Evolutionary conservation across 2,329 filamentous ascomycete genomes (phyloP), one percentile per base, ranked within the genome.

Genomic region (Coleophoma eucalyptorum): DNA sequence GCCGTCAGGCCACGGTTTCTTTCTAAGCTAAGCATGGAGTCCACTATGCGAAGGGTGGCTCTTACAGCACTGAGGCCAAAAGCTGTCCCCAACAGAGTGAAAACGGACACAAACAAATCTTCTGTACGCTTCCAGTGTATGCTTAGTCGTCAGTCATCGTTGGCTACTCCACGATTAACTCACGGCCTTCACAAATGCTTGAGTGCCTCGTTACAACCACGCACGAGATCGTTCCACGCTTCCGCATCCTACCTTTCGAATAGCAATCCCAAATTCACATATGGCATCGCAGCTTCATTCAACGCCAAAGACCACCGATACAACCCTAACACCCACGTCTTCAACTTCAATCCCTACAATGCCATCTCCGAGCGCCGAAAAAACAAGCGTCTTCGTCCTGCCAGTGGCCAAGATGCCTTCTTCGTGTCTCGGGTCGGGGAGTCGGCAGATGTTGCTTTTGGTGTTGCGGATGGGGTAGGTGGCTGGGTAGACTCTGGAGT

Each of bases 401-500:
- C 83, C 52, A 94, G 89, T 46, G 94, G 94, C 15, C 92, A 99
- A 70, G 94, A 99, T 77, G 90, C 94, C 51, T 97, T 97, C 74
- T 99, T 99, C 70, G 87, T 94, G 61, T 82, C 87, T 64, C 83
- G 85, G 20, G 75, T 97, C n/a, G 89, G 88, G 47, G 81, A 84
- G 56, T 80, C 79, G 1, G 78, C 83, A 35, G 78, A 84, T 38
- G 80, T 96, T 11, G 90, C 92, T 1, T 86, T 99, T 59, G 94
- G 90, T 16, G 82, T 99, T 20, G 91, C 92, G 48, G 94, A 99
- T 67, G 94, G 94, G 11, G 94, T 99, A 0, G 94, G 94, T 44
- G 94, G 94, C 34, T 99, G 94, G 92, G 83, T 87, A 56, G 89
- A 96, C 61, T 93, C 88, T 37, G 91, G 91, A 42, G 86, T 99